Evolutionary conservation across 1,284 basidiomycete genomes (phyloP).

Genomic region (Phellopilus nigrolimitatus): DNA sequence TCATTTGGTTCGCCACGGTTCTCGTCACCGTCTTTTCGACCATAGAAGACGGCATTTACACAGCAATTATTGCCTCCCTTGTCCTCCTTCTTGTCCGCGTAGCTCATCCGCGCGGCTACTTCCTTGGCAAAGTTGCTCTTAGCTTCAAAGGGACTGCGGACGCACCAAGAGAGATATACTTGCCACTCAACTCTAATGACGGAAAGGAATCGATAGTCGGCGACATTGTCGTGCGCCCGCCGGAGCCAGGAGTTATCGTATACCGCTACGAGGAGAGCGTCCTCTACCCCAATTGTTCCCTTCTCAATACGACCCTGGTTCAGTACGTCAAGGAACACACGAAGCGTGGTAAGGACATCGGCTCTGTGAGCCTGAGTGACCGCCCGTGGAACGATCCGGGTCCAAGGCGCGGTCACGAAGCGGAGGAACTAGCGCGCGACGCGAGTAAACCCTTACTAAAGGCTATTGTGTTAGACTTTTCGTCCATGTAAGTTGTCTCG

Average conservation of each 20-base stretch:
- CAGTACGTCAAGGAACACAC: slow-evolving; percentile 79
- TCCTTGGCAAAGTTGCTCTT: slow-evolving; percentile 73
- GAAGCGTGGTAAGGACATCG: slow-evolving; percentile 73
- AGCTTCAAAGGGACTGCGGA: slow-evolving; percentile 31
- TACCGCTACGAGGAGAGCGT: slow-evolving; percentile 95
- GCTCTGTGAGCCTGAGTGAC: slow-evolving; percentile 59
- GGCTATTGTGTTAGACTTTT: slow-evolving; percentile 91
- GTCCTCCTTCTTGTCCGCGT: slow-evolving; percentile 86
- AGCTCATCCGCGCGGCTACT: slow-evolving; percentile 87
- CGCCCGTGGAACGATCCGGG: slow-evolving; percentile 96
- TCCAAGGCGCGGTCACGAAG: slow-evolving; percentile 47
- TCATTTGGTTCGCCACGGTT: slow-evolving; percentile 89
- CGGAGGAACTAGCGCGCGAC: slow-evolving; percentile 48
- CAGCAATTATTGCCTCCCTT: slow-evolving; percentile 76
- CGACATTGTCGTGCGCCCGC: slow-evolving; percentile 66
- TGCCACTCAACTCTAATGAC: slow-evolving; percentile 63
- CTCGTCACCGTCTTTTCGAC: slow-evolving; percentile 83
- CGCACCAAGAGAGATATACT: slow-evolving; percentile 72
- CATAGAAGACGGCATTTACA: slow-evolving; percentile 95
- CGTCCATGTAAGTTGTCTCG: slow-evolving; percentile 59
- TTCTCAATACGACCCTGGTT: slow-evolving; percentile 74
- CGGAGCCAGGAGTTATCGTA: slow-evolving; percentile 83
- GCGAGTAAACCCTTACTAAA: slow-evolving; percentile 63
- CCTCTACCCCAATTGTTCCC: slow-evolving; percentile 88
- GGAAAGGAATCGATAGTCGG: slow-evolving; percentile 11